Evolutionary conservation across 805 yeast genomes (phyloP), one percentile per base, ranked within the genome.

Genomic region (Allodekkera sacchari): DNA sequence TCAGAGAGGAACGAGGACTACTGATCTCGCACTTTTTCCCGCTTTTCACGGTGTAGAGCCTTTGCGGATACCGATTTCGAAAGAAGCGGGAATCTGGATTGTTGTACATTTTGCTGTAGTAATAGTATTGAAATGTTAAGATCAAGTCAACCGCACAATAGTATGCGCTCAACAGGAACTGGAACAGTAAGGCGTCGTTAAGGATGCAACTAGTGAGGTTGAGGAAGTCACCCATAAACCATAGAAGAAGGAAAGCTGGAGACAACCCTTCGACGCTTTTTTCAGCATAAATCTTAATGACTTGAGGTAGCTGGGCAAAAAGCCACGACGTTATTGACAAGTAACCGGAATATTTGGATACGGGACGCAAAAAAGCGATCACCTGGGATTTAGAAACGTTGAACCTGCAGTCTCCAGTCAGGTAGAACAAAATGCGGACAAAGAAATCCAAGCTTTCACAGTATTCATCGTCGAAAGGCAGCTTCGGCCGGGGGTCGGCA

Each of bases 241-340:
- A 80, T 35, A 74, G 66, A 8, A 64, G 39, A 4, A 80, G 63
- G 42, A 80, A 80, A 5, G 65, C 63, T 20, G 71, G 62, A 9
- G 83, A 74, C 15, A 80, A 61, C 3, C 88, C 88, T 13, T 72
- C 83, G 4, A 82, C 82, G 2, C 82, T 69, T 39, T 74, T 68
- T 43, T 62, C 62, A 10, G 57, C 52, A 50, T 74, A 75, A 48
- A 79, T 80, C 43, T 68, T 62, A 35, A 66, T 53, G 9, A 79
- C 76, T 47, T 80, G 89, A 1, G 88, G 88, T 12, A 75, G 47
- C 51, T 79, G 88, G 3, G 88, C 88, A 50, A 78, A 74, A 22
- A 78, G 59, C 88, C 89, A 80, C 36, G 77, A 65, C 5, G 57
- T 52, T 23, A 74, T 55, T 3, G 81, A 74, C 12, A 61, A 31